phyloP scores from a whole-genome alignment of 805 yeast species.

The Nakazawaea ishiwadae region DNA sequence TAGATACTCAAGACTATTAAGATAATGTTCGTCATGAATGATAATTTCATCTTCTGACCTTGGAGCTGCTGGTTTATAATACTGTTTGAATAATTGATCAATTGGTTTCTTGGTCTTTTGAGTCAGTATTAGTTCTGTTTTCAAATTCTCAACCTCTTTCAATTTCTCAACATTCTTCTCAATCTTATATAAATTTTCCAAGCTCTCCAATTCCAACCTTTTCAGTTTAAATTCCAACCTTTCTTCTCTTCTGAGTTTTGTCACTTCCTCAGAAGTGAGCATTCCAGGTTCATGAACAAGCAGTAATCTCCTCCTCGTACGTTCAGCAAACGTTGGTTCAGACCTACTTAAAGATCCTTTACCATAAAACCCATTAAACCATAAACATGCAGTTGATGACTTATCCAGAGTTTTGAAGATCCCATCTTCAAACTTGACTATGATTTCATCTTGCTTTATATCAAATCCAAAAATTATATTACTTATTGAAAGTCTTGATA shows the following conservation, averaged over 20 bases:
- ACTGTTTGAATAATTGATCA: slow-evolving; percentile 18
- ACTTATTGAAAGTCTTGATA: slow-evolving; percentile 18
- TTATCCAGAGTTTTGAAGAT: slow-evolving; percentile 37
- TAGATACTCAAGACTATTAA: slow-evolving; percentile 38
- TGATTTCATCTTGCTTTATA: slow-evolving; percentile 16
- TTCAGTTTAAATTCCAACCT: slow-evolving; percentile 67
- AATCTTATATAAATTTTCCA: slow-evolving; percentile 30
- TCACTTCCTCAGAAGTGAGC: slow-evolving; percentile 68
- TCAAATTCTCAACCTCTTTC: slow-evolving; percentile 35
- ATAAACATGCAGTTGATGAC: slow-evolving; percentile 50
- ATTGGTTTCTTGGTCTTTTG: slow-evolving; percentile 21
- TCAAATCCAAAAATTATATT: slow-evolving; percentile 9
- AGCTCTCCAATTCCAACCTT: slow-evolving; percentile 55
- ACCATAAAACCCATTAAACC: slow-evolving; percentile 91
- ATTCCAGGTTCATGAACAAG: slow-evolving; percentile 30
- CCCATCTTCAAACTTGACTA: slow-evolving; percentile 17
- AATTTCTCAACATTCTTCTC: slow-evolving; percentile 16
- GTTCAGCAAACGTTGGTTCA: slow-evolving; percentile 85
- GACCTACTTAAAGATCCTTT: slow-evolving; percentile 86
- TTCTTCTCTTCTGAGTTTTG: slow-evolving; percentile 65
- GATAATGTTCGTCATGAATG: slow-evolving; percentile 20
- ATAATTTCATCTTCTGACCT: slow-evolving; percentile 34
- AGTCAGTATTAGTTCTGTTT: slow-evolving; percentile 20
- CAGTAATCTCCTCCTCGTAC: slow-evolving; percentile 56
- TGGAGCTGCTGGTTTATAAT: slow-evolving; percentile 13